A percentile compares a stretch with the other conserved stretches of the same genome.
Evolutionary conservation across 345 rosid species (phyloP).

Genomic region (Geranium brycei): DNA sequence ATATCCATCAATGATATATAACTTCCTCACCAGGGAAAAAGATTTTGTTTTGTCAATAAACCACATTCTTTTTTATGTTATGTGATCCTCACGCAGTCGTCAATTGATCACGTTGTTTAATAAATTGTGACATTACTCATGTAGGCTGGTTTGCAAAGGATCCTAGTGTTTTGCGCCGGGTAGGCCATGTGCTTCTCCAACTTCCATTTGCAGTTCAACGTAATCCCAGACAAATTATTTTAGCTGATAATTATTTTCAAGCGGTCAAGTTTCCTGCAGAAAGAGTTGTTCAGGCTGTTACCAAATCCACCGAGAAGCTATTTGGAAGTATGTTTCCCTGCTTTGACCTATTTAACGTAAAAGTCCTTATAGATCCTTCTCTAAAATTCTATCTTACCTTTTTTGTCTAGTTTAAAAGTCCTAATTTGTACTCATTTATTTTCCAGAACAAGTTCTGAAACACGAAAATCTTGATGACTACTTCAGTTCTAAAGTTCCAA

Average conservation of each 20-base stretch:
- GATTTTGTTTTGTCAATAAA: no score
- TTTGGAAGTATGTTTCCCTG: conserved; percentile 68
- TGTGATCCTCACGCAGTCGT: no score
- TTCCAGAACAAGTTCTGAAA: conserved; percentile 67
- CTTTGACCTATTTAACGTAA: conserved; percentile 3
- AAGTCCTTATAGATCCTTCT: background rate
- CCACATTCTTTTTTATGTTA: no score
- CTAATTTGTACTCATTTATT: conserved; percentile 7
- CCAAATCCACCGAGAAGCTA: conserved; percentile 67
- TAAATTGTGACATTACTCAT: conserved; percentile 9
- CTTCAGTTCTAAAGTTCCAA: conserved; percentile 57
- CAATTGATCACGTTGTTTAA: no score
- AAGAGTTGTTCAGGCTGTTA: conserved; percentile 54
- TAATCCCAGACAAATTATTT: conserved; percentile 69
- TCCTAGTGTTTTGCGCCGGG: conserved; percentile 60
- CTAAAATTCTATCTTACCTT: background rate
- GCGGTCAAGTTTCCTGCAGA: conserved; percentile 55
- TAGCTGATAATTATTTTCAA: conserved; percentile 90
- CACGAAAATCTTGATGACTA: conserved; percentile 55
- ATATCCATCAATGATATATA: no score
- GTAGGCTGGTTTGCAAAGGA: conserved; percentile 92
- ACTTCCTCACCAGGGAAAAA: no score
- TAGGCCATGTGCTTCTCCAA: conserved; percentile 82
- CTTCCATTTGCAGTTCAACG: conserved; percentile 73
- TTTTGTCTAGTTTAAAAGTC: background rate